Conservation (phyloP, 345 rosid genomes). For the Brassica nigra region DNA sequence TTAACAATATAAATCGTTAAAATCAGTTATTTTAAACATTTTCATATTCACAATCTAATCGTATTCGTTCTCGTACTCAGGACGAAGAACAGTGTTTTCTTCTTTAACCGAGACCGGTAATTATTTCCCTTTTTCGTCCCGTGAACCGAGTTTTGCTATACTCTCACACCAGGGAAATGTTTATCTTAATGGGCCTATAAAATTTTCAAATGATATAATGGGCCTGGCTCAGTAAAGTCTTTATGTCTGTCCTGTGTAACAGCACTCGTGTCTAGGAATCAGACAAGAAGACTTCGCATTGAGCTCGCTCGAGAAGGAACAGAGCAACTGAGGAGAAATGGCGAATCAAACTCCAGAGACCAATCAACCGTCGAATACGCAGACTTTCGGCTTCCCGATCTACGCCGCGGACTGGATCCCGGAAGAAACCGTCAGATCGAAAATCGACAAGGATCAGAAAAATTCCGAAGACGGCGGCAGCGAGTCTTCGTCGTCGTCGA, state of each 20-base stretch:
- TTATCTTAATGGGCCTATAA: neutral
- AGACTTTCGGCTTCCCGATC: conserved; percentile 83
- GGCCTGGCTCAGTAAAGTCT: conserved; percentile 10
- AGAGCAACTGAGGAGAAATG: conserved; percentile 2
- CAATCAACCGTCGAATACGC: conserved; percentile 40
- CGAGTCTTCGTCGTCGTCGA: neutral
- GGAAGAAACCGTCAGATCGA: conserved; percentile 45
- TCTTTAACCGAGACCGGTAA: no score
- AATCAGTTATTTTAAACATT: no score
- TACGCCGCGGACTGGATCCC: conserved; percentile 80
- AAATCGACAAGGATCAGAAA: conserved; percentile 28
- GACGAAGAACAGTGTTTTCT: no score
- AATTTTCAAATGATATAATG: neutral
- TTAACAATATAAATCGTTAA: no score
- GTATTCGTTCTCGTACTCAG: no score
- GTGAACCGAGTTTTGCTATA: no score
- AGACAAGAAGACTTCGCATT: neutral
- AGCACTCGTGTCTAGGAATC: neutral
- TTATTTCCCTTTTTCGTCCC: no score
- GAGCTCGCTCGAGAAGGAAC: conserved; percentile 1
- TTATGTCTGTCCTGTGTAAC: neutral
- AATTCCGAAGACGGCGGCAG: conserved; percentile 29
- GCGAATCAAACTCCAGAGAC: conserved; percentile 23
- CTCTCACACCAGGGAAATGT: neutral
- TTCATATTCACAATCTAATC: no score